Evolutionary conservation across 1,284 basidiomycete species (phyloP).

Genomic region (Grifola frondosa): DNA sequence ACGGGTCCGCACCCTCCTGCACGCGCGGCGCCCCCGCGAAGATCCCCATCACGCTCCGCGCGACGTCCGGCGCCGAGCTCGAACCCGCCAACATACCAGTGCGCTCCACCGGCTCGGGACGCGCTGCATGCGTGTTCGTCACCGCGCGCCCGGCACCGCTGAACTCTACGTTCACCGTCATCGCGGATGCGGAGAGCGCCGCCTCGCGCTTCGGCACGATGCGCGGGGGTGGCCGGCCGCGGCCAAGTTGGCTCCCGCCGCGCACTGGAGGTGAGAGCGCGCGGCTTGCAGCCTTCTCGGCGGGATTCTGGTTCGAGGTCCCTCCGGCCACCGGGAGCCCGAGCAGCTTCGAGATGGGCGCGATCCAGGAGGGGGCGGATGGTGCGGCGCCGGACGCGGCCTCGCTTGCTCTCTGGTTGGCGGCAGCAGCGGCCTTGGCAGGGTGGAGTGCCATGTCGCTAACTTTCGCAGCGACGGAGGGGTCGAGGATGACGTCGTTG

Average conservation of each 20-base stretch:
- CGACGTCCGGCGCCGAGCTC: slow-evolving; percentile 21
- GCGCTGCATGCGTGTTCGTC: slow-evolving; percentile 51
- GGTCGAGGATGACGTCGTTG: slow-evolving; percentile 92
- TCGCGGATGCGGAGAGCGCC: slow-evolving; percentile 80
- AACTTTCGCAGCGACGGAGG: slow-evolving; percentile 68
- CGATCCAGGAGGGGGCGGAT: slow-evolving; percentile 70
- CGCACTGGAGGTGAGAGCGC: slow-evolving; percentile 30
- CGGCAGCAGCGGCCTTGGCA: slow-evolving; percentile 47
- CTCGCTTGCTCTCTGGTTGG: slow-evolving; percentile 30
- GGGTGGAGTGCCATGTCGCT: slow-evolving; percentile 73
- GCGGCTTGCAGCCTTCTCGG: slow-evolving; percentile 25
- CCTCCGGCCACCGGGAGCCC: slow-evolving; percentile 29
- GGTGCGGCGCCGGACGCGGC: slow-evolving; percentile 25
- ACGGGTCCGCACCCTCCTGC: slow-evolving; percentile 48
- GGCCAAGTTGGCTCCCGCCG: slow-evolving; percentile 20
- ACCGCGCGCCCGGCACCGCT: slow-evolving; percentile 73
- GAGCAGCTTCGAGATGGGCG: slow-evolving; percentile 78
- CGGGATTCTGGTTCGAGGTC: too few species aligned
- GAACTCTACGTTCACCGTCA: slow-evolving; percentile 93
- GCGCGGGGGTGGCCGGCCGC: slow-evolving; percentile 34
- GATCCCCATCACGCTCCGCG: slow-evolving; percentile 63
- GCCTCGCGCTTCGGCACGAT: slow-evolving; percentile 74
- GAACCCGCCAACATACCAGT: too few species aligned
- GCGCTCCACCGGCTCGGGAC: slow-evolving; percentile 28
- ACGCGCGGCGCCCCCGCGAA: slow-evolving; percentile 77